A percentile compares a stretch with the other conserved stretches of the same genome.
Conservation (phyloP, 2,329 filamentous ascomycete genomes). For the Neopestalotiopsis rosae region DNA sequence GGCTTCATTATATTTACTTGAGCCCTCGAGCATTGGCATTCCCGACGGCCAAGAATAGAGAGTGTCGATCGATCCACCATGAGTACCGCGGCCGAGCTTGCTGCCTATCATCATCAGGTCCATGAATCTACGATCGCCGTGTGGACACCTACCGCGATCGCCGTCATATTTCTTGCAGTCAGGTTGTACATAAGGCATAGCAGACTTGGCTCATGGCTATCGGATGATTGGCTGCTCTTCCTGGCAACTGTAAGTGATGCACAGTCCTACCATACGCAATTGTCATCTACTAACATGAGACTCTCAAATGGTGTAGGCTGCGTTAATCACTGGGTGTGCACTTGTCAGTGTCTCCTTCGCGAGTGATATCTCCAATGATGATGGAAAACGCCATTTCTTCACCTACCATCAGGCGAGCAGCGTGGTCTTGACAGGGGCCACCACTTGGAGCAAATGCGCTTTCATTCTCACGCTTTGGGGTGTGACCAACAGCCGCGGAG, state of each 20-base stretch:
- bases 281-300: neutral
- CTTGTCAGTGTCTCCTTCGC: slow-evolving; percentile 5
- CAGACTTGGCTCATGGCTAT: neutral
- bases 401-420: slow-evolving; percentile 11
- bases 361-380: neutral
- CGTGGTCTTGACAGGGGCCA: slow-evolving; percentile 25
- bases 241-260: neutral
- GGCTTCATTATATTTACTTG: neutral
- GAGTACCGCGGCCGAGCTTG: slow-evolving; percentile 6
- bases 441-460: slow-evolving; percentile 39
- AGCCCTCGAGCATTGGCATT: neutral
- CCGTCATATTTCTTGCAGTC: slow-evolving; percentile 1
- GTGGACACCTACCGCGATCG: neutral
- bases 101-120: neutral
- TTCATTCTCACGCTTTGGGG: slow-evolving; percentile 38
- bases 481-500: neutral
- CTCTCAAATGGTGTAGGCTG: neutral
- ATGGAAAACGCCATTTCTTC: slow-evolving; percentile 13
- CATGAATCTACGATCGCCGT: slow-evolving; percentile 5
- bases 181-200: slow-evolving; percentile 6
- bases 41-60: neutral
- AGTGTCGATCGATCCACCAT: neutral
- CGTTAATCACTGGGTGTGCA: neutral
- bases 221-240: slow-evolving; percentile 5
- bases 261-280: neutral